Conservation (phyloP, 169 alveolate genomes). For the Plasmodium ovale region DNA sequence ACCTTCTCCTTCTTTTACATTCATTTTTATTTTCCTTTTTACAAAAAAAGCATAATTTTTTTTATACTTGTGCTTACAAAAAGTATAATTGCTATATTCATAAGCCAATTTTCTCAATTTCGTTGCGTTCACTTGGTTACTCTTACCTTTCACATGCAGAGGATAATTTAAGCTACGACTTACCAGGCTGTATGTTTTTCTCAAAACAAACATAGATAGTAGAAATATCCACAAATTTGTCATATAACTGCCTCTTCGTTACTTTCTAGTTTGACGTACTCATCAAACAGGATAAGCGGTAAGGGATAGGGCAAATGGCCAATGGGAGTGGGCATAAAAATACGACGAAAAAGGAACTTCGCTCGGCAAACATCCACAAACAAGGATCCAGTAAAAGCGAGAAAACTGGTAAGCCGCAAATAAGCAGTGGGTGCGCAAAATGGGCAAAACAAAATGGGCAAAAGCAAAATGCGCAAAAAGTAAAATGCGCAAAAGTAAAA, state of each 20-base stretch:
- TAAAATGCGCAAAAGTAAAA: too few species aligned
- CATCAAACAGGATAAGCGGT: too few species aligned
- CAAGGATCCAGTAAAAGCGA: too few species aligned
- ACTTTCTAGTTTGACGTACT: too few species aligned
- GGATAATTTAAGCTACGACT: constrained; percentile 1
- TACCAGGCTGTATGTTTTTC: neutral
- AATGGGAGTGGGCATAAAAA: too few species aligned
- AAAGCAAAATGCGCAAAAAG: too few species aligned
- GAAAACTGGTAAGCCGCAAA: too few species aligned
- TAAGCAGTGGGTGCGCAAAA: too few species aligned
- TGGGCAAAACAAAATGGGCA: too few species aligned
- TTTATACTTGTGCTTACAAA: neutral
- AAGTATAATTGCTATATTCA: neutral
- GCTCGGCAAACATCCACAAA: too few species aligned
- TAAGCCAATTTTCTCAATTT: neutral
- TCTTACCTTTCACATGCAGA: neutral
- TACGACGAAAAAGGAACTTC: too few species aligned
- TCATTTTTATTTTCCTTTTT: neutral
- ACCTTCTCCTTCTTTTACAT: neutral
- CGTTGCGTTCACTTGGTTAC: neutral
- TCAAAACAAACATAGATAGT: constrained; percentile 9
- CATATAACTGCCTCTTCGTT: constrained; percentile 10
- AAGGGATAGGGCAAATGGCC: too few species aligned
- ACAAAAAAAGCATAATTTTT: neutral
- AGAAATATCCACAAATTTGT: neutral